These are phyloP conservation scores for Ilyonectria mors-panacis DNA, from an alignment of 2,329 filamentous ascomycete genomes.

Conservation along the genomic window DNA sequence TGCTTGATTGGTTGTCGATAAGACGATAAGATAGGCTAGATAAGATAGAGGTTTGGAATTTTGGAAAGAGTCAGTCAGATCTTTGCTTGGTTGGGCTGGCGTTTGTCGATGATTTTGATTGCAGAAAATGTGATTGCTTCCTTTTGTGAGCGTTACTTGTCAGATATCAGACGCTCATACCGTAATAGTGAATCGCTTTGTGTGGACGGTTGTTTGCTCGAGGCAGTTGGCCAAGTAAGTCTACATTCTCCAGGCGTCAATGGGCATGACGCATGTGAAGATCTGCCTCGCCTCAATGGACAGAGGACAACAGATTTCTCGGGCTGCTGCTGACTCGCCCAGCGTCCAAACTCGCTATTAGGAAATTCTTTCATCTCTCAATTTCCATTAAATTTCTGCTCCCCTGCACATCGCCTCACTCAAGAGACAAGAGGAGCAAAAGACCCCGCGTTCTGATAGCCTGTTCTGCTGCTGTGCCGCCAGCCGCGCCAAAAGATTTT, in stretches of 20 bases:
- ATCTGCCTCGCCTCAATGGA: background rate
- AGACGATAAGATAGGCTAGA: conserved; percentile 7
- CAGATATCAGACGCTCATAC: background rate
- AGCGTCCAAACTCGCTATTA: background rate
- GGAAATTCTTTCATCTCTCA: too few species aligned
- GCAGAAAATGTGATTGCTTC: background rate
- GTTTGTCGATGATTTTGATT: conserved; percentile 15
- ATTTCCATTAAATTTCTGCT: background rate
- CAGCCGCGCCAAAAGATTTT: conserved; percentile 46
- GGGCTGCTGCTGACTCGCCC: background rate
- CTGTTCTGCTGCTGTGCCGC: conserved; percentile 29
- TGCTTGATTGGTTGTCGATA: conserved; percentile 26
- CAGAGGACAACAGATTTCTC: background rate
- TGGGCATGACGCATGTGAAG: conserved; percentile 40
- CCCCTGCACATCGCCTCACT: background rate
- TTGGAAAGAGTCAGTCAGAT: background rate
- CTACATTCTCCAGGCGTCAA: conserved; percentile 30
- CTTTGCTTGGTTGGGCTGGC: conserved; percentile 11
- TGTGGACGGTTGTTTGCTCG: background rate
- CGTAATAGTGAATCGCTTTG: background rate
- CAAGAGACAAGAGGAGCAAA: background rate
- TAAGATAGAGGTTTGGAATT: background rate
- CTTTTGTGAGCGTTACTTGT: background rate
- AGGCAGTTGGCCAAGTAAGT: background rate
- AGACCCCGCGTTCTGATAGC: conserved; percentile 43